phyloP scores from a whole-genome alignment of 352 stramenopile species.

The Globisporangium carolinianum region DNA sequence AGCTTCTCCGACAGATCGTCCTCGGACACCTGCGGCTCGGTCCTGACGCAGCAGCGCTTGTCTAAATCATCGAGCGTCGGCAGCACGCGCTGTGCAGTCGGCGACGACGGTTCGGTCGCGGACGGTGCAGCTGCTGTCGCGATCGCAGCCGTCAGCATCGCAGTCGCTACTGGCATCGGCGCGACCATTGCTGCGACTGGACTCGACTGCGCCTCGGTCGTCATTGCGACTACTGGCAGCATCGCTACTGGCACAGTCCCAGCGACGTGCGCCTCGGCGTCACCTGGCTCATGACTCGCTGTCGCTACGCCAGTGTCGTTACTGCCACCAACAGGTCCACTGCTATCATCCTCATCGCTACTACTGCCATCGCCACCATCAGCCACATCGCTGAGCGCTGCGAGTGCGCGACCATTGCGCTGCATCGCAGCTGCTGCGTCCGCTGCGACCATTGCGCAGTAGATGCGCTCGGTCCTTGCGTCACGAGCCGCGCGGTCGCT shows the following conservation, averaged over 20 bases:
- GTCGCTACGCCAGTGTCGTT: constrained; percentile 3
- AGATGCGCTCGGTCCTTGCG: constrained; percentile 33
- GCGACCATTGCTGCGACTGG: constrained; percentile 5
- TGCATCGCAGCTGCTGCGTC: constrained; percentile 25
- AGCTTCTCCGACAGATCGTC: constrained; percentile 63
- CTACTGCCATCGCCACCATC: not conserved
- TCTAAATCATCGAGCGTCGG: too few species aligned
- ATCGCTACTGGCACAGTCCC: not conserved
- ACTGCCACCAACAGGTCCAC: not conserved
- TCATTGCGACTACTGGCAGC: not conserved
- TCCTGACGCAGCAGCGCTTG: not conserved
- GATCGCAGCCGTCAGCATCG: not conserved
- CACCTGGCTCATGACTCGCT: constrained; percentile 2
- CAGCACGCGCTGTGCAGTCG: too few species aligned
- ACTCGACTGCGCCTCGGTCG: not conserved
- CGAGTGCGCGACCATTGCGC: not conserved
- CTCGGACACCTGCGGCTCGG: constrained; percentile 27
- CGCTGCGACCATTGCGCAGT: constrained; percentile 49
- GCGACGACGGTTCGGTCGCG: too few species aligned
- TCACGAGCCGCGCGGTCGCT: constrained; percentile 43
- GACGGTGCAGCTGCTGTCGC: not conserved
- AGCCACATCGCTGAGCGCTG: not conserved
- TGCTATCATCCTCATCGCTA: not conserved
- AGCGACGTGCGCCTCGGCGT: constrained; percentile 3
- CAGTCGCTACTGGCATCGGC: not conserved